Evolutionary conservation across 2,329 filamentous ascomycete species (phyloP).

Genomic region (Fusarium sp.): DNA sequence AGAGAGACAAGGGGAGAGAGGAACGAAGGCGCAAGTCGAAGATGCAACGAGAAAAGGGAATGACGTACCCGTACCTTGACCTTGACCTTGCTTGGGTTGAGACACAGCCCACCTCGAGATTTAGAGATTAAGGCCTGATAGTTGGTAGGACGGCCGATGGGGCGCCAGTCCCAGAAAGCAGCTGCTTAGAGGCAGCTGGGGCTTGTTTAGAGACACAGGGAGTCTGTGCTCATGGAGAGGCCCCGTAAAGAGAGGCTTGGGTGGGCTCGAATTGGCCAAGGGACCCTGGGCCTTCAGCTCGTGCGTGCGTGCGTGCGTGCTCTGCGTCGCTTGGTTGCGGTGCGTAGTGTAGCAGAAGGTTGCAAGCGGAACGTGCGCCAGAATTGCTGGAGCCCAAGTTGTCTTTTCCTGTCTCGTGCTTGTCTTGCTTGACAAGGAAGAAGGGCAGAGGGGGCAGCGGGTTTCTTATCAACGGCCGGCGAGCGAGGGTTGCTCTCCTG

Average conservation of each 20-base stretch:
- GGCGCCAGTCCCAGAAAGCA: conserved; percentile 18
- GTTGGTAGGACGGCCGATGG: conserved; percentile 13
- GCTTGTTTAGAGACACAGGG: conserved; percentile 1
- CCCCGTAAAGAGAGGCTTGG: not conserved
- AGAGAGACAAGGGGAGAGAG: conserved; percentile 22
- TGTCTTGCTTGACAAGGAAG: conserved; percentile 10
- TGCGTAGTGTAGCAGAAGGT: not conserved
- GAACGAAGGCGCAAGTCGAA: conserved; percentile 25
- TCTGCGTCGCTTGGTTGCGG: not conserved
- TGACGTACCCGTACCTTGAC: conserved; percentile 24
- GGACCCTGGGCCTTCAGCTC: not conserved
- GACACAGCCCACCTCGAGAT: conserved; percentile 38
- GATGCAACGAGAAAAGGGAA: conserved; percentile 16
- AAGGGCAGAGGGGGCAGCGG: not conserved
- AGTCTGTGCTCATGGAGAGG: conserved; percentile 30
- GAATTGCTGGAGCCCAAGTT: not conserved
- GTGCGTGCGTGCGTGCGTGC: not conserved
- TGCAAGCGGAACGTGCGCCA: conserved; percentile 7
- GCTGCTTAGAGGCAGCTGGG: conserved; percentile 4
- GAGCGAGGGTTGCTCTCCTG: not conserved
- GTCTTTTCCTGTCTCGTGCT: not conserved
- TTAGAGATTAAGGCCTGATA: conserved; percentile 33
- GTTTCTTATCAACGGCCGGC: conserved; percentile 3
- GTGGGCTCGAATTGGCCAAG: conserved; percentile 1
- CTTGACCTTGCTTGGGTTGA: conserved; percentile 25